Conservation (phyloP, 257 asterid genomes). For the Penstemon eatonii region DNA sequence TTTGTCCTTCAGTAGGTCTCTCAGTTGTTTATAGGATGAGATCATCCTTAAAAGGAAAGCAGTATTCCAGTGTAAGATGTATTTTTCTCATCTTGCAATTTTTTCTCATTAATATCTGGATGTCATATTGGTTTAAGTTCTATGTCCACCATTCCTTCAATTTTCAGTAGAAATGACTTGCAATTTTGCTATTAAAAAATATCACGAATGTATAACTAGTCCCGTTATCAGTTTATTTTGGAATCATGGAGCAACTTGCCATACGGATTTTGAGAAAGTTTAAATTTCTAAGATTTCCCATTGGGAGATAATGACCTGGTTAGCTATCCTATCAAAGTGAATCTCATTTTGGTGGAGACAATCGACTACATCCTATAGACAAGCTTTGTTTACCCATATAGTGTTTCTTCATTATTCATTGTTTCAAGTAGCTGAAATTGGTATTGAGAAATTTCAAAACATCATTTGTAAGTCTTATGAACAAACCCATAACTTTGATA, state of each 20-base stretch:
- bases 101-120: neutral
- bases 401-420: conserved; percentile 4
- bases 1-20: conserved; percentile 1
- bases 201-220: conserved; percentile 8
- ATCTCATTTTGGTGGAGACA: neutral
- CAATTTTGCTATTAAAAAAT: conserved; percentile 10
- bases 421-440: conserved; percentile 16
- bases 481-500: conserved; percentile 20
- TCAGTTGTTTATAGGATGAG: neutral
- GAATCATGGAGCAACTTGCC: conserved; percentile 13
- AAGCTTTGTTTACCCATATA: conserved; percentile 3
- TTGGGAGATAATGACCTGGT: too few species aligned
- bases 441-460: conserved; percentile 12
- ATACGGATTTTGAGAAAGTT: neutral
- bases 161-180: conserved; percentile 1
- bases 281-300: conserved; percentile 1
- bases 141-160: neutral
- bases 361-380: neutral
- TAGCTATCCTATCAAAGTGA: neutral
- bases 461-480: neutral
- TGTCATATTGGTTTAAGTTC: neutral
- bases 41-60: conserved; percentile 5
- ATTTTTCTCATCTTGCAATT: conserved; percentile 20
- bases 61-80: neutral
- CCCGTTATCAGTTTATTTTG: conserved; percentile 3